phyloP scores from a whole-genome alignment of 169 alveolate species.

The Plasmodium ovale region DNA sequence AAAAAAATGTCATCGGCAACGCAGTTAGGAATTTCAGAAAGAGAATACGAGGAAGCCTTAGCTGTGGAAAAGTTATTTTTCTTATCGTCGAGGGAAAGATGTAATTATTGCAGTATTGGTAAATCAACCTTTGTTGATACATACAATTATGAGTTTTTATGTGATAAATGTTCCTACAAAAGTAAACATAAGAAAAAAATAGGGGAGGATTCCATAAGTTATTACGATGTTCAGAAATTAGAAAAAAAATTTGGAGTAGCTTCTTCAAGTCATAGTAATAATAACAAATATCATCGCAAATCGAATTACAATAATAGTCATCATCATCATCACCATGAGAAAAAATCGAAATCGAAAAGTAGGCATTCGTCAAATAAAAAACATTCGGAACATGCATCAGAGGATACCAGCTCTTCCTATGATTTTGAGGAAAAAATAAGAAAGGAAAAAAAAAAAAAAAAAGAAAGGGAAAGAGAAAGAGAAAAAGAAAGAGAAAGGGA shows the following conservation, averaged over 20 bases:
- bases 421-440: conserved; percentile 15
- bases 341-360: conserved; percentile 23
- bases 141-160: conserved; percentile 81
- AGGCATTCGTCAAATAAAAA: conserved; percentile 66
- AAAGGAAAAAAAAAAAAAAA: conserved; percentile 22
- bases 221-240: conserved; percentile 79
- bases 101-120: conserved; percentile 80
- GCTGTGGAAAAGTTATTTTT: conserved; percentile 84
- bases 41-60: conserved; percentile 86
- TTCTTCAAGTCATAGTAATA: conserved; percentile 20
- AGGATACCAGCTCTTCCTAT: conserved; percentile 1
- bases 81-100: conserved; percentile 79
- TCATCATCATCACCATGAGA: conserved; percentile 14
- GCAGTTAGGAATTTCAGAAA: conserved; percentile 82
- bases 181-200: conserved; percentile 79
- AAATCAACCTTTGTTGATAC: conserved; percentile 83
- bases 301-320: conserved; percentile 30
- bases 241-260: conserved; percentile 79
- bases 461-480: conserved; percentile 27
- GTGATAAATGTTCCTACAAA: conserved; percentile 81
- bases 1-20: conserved; percentile 77
- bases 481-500: conserved; percentile 45
- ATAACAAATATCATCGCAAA: conserved; percentile 22
- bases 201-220: conserved; percentile 82
- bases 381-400: conserved; percentile 48